phyloP scores from a whole-genome alignment of 345 rosid species.

The Arabidopsis thaliana region DNA sequence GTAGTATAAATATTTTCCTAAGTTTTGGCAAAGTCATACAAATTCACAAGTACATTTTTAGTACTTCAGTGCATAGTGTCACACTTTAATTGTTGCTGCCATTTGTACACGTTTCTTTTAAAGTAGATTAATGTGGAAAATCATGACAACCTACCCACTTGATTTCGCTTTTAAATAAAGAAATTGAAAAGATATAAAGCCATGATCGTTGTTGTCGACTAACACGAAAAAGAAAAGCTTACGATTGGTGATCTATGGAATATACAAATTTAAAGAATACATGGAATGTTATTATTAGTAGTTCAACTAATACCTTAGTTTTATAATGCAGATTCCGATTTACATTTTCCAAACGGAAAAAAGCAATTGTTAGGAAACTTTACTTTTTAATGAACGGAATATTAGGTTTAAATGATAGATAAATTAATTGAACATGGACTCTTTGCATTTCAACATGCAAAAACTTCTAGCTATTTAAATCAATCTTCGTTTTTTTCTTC shows the following conservation, averaged over 20 bases:
- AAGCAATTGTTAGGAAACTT: background rate
- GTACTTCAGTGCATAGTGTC: constrained; percentile 28
- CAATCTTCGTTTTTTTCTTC: too few species aligned
- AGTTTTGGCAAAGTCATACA: constrained; percentile 20
- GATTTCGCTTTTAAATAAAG: background rate
- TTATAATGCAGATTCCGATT: constrained; percentile 14
- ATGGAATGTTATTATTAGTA: too few species aligned
- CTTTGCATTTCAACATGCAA: background rate
- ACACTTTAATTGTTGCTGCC: constrained; percentile 4
- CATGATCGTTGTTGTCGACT: constrained; percentile 24
- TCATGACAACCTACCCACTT: constrained; percentile 25
- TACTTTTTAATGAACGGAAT: background rate
- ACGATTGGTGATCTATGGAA: background rate
- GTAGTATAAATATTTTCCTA: background rate
- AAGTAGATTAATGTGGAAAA: background rate
- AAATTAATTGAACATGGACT: constrained; percentile 9
- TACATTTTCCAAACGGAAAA: background rate
- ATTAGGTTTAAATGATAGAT: background rate
- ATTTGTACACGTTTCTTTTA: constrained; percentile 9
- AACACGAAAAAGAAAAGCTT: background rate
- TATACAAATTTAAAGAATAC: too few species aligned
- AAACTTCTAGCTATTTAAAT: background rate
- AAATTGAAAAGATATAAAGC: constrained; percentile 1
- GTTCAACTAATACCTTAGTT: background rate
- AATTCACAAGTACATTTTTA: constrained; percentile 25